Evolutionary conservation across 169 alveolate species (phyloP), one percentile per base, ranked within the genome.

Genomic region (Plasmodium chabaudi): DNA sequence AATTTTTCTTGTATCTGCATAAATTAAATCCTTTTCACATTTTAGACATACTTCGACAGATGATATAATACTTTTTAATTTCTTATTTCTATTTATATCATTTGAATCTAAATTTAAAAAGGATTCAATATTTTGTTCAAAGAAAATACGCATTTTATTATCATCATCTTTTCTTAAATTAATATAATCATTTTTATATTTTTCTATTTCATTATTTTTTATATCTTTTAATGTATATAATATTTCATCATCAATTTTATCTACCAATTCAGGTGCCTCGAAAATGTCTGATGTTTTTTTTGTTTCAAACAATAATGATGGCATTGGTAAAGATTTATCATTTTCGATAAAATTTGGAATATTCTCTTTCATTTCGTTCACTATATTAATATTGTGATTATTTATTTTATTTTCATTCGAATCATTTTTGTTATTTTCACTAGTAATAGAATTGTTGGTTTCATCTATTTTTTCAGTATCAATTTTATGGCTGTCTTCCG

Each of bases 31-130:
- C 61, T 82, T 65, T n/a, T 55, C 71, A 67, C 39, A 55, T 53
- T 68, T 82, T 34, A 82, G 70, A 9, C 82, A 82, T n/a, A 59
- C 63, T 25, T 82, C 90, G 25, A 67, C 34, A 9, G 44, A 82
- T 44, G 59, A 21, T 19, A 82, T 70, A 19, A 82, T 65, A 55
- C 34, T 70, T 67, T 67, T 82, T 34, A 82, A 67, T n/a, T 82
- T 82, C 49, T 53, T 55, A 46, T 82, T 82, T 67, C 57, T 82
- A 15, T 82, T 63, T 67, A 82, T 12, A 46, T 82, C 90, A 7
- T 23, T 55, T n/a, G 59, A 17, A 61, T 17, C 57, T 46, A 82
- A 21, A 55, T 47, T 27, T 82, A 82, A 25, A 60, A 82, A 82
- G 17, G 17, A 12, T 5, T 82, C 84, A 44, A 82, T 42, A 34